Evolutionary conservation across 176 grass and related monocot genomes (phyloP).

Genomic region (Luzula sylvatica): DNA sequence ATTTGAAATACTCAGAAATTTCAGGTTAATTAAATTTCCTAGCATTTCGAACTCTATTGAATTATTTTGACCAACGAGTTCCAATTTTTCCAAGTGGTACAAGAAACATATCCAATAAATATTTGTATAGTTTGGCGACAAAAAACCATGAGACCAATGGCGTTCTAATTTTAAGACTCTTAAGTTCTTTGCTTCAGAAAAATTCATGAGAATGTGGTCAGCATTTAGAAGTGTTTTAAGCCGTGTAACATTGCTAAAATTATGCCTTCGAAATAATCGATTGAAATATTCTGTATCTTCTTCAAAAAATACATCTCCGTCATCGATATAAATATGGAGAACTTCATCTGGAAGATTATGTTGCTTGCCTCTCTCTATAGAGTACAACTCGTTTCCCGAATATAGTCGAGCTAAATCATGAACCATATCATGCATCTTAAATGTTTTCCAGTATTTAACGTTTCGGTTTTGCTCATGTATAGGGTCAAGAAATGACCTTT

Average conservation of each 20-base stretch:
- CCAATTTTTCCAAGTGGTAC: neutral
- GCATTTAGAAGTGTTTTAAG: constrained; percentile 11
- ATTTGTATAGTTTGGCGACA: no score
- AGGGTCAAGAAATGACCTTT: constrained; percentile 19
- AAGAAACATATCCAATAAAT: constrained; percentile 1
- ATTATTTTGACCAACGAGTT: neutral
- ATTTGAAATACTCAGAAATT: constrained; percentile 3
- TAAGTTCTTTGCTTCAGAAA: constrained; percentile 4
- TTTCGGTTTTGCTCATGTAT: no score
- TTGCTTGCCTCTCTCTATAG: neutral
- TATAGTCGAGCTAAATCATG: constrained; percentile 11
- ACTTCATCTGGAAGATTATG: neutral
- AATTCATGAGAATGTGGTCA: neutral
- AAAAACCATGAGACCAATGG: no score
- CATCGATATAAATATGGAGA: constrained; percentile 6
- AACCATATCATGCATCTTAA: constrained; percentile 17
- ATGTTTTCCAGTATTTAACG: neutral
- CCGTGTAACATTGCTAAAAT: neutral
- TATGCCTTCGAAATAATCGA: neutral
- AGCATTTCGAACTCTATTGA: constrained; percentile 9
- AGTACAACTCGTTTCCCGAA: constrained; percentile 3
- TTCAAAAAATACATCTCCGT: no score
- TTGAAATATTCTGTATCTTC: no score
- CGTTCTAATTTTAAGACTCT: constrained; percentile 7
- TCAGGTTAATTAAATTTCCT: constrained; percentile 15